phyloP scores from a whole-genome alignment of 345 rosid genomes.

The Eucalyptus cloeziana region DNA sequence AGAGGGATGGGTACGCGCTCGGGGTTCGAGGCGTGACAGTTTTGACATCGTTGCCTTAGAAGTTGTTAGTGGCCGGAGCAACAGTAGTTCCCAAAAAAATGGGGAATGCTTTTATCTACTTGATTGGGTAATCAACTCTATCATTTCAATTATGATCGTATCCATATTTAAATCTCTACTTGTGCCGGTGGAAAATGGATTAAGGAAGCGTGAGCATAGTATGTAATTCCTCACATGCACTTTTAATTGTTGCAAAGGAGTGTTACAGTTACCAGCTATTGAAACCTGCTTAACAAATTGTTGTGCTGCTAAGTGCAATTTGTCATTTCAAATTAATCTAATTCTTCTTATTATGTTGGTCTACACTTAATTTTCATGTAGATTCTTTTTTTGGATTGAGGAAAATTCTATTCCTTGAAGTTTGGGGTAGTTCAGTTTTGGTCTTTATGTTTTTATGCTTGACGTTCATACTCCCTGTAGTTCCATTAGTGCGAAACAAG shows the following conservation, averaged over 20 bases:
- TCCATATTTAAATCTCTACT: not conserved
- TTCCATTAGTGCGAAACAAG: too few relatives aligned
- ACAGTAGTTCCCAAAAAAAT: not conserved
- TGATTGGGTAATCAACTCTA: slow-evolving; percentile 9
- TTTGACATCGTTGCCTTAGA: slow-evolving; percentile 22
- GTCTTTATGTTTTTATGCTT: too few relatives aligned
- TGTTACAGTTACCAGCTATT: not conserved
- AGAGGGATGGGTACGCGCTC: too few relatives aligned
- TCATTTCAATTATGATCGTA: not conserved
- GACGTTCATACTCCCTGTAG: too few relatives aligned
- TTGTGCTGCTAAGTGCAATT: too few relatives aligned
- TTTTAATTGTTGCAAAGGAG: not conserved
- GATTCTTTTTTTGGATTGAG: too few relatives aligned
- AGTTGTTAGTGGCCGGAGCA: slow-evolving; percentile 12
- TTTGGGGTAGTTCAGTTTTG: too few relatives aligned
- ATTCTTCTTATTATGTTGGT: too few relatives aligned
- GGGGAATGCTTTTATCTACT: slow-evolving; percentile 2
- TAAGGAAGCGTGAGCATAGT: not conserved
- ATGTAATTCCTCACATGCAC: not conserved
- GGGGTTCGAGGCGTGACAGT: too few relatives aligned
- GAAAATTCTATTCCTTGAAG: too few relatives aligned
- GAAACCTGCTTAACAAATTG: not conserved
- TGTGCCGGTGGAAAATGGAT: not conserved
- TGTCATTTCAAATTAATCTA: too few relatives aligned
- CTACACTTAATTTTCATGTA: too few relatives aligned